Evolutionary conservation across 1,284 basidiomycete species (phyloP).

Genomic region (Crocinoboletus sp.): DNA sequence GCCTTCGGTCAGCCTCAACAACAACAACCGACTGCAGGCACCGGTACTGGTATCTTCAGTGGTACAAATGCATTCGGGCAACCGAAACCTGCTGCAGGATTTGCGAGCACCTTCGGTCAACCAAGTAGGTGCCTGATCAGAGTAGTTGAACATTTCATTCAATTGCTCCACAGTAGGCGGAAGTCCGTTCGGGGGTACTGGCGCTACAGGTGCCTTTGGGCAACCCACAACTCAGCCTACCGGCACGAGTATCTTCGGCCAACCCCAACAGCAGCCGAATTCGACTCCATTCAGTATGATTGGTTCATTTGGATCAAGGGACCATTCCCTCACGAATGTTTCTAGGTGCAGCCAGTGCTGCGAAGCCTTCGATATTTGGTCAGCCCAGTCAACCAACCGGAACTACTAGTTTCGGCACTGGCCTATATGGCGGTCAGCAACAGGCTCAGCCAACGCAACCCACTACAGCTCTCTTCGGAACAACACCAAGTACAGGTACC

Average conservation of each 20-base stretch:
- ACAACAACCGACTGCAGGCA: conserved; percentile 22
- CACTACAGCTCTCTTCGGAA: conserved; percentile 37
- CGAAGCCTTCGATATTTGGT: conserved; percentile 45
- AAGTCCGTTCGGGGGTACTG: conserved; percentile 38
- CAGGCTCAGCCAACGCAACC: conserved; percentile 32
- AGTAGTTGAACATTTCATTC: not conserved
- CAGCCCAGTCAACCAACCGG: conserved; percentile 31
- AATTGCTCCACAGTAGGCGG: conserved; percentile 19
- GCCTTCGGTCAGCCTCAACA: conserved; percentile 36
- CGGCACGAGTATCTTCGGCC: conserved; percentile 33
- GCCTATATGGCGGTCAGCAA: conserved; percentile 29
- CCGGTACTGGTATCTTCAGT: conserved; percentile 39
- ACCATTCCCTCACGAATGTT: conserved; percentile 3
- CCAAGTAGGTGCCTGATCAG: conserved; percentile 17
- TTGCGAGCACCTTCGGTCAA: conserved; percentile 35
- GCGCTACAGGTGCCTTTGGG: conserved; percentile 35
- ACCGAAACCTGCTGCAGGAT: conserved; percentile 37
- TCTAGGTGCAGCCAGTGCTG: conserved; percentile 28
- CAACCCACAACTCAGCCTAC: conserved; percentile 29
- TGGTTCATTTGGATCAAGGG: not conserved
- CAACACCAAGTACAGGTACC: conserved; percentile 17
- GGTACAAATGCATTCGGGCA: conserved; percentile 33
- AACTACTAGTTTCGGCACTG: conserved; percentile 24
- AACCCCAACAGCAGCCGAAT: conserved; percentile 27
- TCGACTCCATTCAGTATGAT: conserved; percentile 23